Conservation (phyloP, 345 rosid genomes). For the Barbarea vulgaris region DNA sequence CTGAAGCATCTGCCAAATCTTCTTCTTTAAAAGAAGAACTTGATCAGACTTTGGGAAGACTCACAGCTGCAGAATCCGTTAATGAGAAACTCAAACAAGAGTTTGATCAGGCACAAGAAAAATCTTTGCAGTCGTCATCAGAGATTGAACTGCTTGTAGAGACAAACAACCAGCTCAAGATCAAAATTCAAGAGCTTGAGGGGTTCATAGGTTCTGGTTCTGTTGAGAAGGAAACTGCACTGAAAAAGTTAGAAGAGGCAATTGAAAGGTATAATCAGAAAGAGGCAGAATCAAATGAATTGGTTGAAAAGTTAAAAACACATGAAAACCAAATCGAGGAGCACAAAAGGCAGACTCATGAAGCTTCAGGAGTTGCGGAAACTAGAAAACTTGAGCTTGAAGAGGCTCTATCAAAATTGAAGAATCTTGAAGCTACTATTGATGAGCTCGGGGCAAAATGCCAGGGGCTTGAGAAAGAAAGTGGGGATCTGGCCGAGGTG, state of each 20-base stretch:
- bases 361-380: slow-evolving; percentile 62
- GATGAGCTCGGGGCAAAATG: slow-evolving; percentile 69
- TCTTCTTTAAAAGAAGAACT: slow-evolving; percentile 69
- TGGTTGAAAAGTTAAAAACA: slow-evolving; percentile 60
- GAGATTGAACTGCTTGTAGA: slow-evolving; percentile 71
- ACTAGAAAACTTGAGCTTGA: slow-evolving; percentile 64
- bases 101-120: slow-evolving; percentile 60
- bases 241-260: slow-evolving; percentile 63
- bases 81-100: slow-evolving; percentile 68
- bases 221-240: slow-evolving; percentile 68
- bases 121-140: slow-evolving; percentile 56
- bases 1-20: slow-evolving; percentile 56
- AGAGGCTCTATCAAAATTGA: slow-evolving; percentile 57
- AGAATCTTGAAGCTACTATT: slow-evolving; percentile 59
- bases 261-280: slow-evolving; percentile 49
- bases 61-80: slow-evolving; percentile 57
- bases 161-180: slow-evolving; percentile 82
- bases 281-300: slow-evolving; percentile 58
- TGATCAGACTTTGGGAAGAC: slow-evolving; percentile 56
- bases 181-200: slow-evolving; percentile 73
- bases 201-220: slow-evolving; percentile 55
- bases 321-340: slow-evolving; percentile 62
- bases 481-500: slow-evolving; percentile 70
- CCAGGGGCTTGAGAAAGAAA: slow-evolving; percentile 66
- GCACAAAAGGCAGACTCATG: slow-evolving; percentile 55